Conservation (phyloP, 805 yeast genomes). For the Barnettozyma sp. region DNA sequence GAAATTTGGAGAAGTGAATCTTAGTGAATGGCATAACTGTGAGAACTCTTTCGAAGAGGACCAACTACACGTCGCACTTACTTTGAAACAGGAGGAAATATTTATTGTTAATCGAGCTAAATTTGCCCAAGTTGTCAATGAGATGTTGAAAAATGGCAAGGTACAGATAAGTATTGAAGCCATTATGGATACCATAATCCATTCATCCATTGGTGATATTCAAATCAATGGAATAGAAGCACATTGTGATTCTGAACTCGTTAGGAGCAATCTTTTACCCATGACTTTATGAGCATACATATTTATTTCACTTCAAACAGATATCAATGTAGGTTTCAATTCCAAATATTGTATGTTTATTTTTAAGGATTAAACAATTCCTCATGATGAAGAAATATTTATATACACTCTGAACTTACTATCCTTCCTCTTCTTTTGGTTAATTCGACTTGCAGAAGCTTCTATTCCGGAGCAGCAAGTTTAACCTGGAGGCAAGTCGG, state of each 20-base stretch:
- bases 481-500: slow-evolving; percentile 93
- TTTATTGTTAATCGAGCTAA: slow-evolving; percentile 34
- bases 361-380: no score
- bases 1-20: slow-evolving; percentile 38
- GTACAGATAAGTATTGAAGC: slow-evolving; percentile 32
- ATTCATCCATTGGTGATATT: slow-evolving; percentile 29
- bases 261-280: not conserved
- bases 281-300: no score
- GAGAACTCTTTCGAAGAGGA: slow-evolving; percentile 27
- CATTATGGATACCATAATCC: slow-evolving; percentile 29
- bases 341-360: no score
- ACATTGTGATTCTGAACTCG: not conserved
- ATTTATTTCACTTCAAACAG: no score
- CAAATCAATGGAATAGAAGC: not conserved
- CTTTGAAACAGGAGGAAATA: slow-evolving; percentile 36
- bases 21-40: slow-evolving; percentile 41
- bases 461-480: no score
- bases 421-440: no score
- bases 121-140: slow-evolving; percentile 37
- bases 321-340: no score
- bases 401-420: no score
- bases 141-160: slow-evolving; percentile 35
- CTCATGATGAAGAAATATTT: no score
- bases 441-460: no score
- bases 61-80: slow-evolving; percentile 31